phyloP scores from a whole-genome alignment of 371 early-diverging fungal species.

The Rhizopus microsporus region DNA sequence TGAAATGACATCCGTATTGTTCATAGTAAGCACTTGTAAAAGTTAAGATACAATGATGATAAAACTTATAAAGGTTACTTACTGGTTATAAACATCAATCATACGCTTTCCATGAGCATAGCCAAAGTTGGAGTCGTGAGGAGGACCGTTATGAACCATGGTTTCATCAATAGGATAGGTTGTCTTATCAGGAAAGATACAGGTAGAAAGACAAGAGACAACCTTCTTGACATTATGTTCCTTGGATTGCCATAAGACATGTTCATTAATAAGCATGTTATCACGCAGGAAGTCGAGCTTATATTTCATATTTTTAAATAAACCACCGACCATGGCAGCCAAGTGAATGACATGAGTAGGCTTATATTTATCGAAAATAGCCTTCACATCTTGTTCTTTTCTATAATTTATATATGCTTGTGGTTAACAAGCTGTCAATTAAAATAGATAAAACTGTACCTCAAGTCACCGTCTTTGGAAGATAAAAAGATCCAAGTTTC shows the following conservation, averaged over 20 bases:
- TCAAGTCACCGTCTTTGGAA: constrained; percentile 82
- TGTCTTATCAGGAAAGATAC: constrained; percentile 88
- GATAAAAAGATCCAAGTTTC: constrained; percentile 80
- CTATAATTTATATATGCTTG: constrained; percentile 34
- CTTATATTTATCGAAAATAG: constrained; percentile 75
- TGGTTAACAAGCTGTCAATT: background rate
- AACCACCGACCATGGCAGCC: constrained; percentile 87
- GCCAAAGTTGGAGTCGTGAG: constrained; percentile 87
- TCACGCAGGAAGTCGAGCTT: constrained; percentile 80
- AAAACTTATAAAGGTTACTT: constrained; percentile 20
- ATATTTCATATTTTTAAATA: constrained; percentile 86
- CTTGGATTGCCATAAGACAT: constrained; percentile 69
- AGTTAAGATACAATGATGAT: background rate
- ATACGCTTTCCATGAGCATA: constrained; percentile 88
- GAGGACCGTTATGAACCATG: constrained; percentile 88
- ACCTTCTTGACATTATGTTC: constrained; percentile 77
- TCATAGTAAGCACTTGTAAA: constrained; percentile 74
- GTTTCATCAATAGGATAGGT: constrained; percentile 88
- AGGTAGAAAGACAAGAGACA: constrained; percentile 86
- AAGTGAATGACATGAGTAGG: constrained; percentile 86
- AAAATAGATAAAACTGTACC: constrained; percentile 46
- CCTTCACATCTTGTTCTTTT: constrained; percentile 61
- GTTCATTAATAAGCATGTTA: constrained; percentile 84
- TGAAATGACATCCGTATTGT: constrained; percentile 83
- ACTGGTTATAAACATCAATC: constrained; percentile 87